Evolutionary conservation across 345 rosid species (phyloP), one percentile per base, ranked within the genome.

Genomic region (Gossypium arboreum): DNA sequence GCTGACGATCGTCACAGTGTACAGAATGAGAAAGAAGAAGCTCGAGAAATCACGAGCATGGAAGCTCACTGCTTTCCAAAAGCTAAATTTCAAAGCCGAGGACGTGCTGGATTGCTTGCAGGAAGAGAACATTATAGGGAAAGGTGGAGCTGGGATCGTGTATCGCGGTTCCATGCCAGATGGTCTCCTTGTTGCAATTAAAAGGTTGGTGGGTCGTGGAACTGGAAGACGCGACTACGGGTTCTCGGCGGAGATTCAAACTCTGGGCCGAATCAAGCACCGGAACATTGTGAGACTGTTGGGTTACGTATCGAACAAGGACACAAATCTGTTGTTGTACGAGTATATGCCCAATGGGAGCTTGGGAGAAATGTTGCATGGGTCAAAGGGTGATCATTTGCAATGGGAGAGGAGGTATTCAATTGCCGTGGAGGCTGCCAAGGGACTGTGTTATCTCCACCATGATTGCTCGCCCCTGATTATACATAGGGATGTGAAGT

Each of bases 301-400:
- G 3, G 98, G 97, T 0, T 90, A 83, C 70, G 91, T 92, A 1
- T 91, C 98, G 2, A 92, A 94, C 81, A 91, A 90, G 76, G 98
- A 94, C 62, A 87, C 97, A 9, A 94, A 94, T 76, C 71, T 92
- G 68, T 79, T 94, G 68, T 56, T 92, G 16, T 92, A 92, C 52
- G 94, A 94, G 74, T 94, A 88, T 82, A 94, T 94, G 98, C 90
- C 91, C 0, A 89, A 91, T 47, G 98, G 98, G 22, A 94, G 98
- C 85, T 72, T 94, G 4, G 98, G 97, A 0, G 98, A 92, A 88
- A 75, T 88, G 44, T 76, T 92, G 78, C 97, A 94, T 39, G 95
- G 98, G 0, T 85, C 93, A 2, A 94, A 92, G 55, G 98, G 98
- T 22, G 92, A 91, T 1, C 92, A 92, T 75, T 84, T 94, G 86